phyloP scores from a whole-genome alignment of 2,329 filamentous ascomycete genomes.

The Neonectria punicea region DNA sequence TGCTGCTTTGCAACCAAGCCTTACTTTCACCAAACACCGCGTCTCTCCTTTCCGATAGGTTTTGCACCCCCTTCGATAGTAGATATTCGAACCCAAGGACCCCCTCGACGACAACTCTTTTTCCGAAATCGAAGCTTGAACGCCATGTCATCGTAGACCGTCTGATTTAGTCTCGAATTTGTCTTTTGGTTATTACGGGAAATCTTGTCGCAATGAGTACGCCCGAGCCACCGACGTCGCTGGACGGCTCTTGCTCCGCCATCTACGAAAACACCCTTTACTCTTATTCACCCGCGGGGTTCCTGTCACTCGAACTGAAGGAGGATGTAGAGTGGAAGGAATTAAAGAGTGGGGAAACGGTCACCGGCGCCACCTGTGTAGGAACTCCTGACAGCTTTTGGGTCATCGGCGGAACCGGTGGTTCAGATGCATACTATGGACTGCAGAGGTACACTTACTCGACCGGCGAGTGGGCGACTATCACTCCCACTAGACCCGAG shows the following conservation, averaged over 20 bases:
- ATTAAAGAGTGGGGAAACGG: constrained; percentile 72
- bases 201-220: constrained; percentile 68
- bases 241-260: constrained; percentile 84
- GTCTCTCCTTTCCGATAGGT: constrained; percentile 9
- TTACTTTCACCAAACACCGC: constrained; percentile 18
- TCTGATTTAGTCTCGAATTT: constrained; percentile 27
- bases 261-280: constrained; percentile 86
- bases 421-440: constrained; percentile 71
- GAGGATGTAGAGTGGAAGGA: constrained; percentile 77
- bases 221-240: constrained; percentile 74
- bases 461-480: constrained; percentile 63
- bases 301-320: constrained; percentile 77
- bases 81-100: constrained; percentile 9
- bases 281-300: constrained; percentile 78
- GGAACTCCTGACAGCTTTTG: constrained; percentile 75
- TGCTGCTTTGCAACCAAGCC: constrained; percentile 8
- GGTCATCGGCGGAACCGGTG: constrained; percentile 78
- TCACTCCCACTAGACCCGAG: constrained; percentile 51
- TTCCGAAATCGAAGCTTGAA: constrained; percentile 22
- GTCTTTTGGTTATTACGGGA: constrained; percentile 21
- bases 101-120: constrained; percentile 29
- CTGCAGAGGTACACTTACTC: constrained; percentile 74
- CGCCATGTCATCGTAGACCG: constrained; percentile 42
- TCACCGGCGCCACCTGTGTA: constrained; percentile 82
- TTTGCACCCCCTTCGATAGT: constrained; percentile 21